Evolutionary conservation across 495 filamentous ascomycete species (phyloP).

Genomic region (Evernia prunastri): DNA sequence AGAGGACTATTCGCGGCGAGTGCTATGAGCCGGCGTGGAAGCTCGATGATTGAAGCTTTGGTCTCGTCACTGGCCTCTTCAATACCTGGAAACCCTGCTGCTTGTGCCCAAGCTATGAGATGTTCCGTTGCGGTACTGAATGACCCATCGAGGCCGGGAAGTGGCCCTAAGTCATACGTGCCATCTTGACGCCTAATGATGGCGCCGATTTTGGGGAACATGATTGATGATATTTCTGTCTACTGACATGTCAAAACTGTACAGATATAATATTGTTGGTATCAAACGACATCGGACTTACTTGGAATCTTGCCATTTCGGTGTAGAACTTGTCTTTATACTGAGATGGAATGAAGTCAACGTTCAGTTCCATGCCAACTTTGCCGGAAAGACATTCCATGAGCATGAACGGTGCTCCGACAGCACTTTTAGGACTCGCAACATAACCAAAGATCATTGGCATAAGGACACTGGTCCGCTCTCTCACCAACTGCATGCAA

Average conservation of each 20-base stretch:
- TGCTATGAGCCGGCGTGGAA: neutral
- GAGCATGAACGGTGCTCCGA: slow-evolving; percentile 6
- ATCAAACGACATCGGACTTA: too few relatives aligned
- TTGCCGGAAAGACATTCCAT: slow-evolving; percentile 4
- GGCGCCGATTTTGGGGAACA: neutral
- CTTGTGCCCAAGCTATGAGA: neutral
- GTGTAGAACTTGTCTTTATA: neutral
- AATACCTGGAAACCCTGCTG: neutral
- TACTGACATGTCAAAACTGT: too few relatives aligned
- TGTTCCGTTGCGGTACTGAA: neutral
- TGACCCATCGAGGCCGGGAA: neutral
- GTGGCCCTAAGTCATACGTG: neutral
- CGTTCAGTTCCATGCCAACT: neutral
- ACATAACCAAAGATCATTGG: neutral
- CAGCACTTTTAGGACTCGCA: neutral
- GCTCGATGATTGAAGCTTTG: neutral
- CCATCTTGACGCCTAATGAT: neutral
- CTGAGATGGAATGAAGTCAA: neutral
- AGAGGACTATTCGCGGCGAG: neutral
- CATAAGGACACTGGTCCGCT: neutral
- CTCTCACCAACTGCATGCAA: neutral
- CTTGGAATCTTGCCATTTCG: neutral
- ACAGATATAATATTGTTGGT: too few relatives aligned
- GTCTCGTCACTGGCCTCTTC: neutral
- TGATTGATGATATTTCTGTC: neutral